A percentile compares a stretch with the other conserved stretches of the same genome.
Conservation (phyloP, 371 early-diverging fungal genomes). For the Actinomucor elegans region DNA sequence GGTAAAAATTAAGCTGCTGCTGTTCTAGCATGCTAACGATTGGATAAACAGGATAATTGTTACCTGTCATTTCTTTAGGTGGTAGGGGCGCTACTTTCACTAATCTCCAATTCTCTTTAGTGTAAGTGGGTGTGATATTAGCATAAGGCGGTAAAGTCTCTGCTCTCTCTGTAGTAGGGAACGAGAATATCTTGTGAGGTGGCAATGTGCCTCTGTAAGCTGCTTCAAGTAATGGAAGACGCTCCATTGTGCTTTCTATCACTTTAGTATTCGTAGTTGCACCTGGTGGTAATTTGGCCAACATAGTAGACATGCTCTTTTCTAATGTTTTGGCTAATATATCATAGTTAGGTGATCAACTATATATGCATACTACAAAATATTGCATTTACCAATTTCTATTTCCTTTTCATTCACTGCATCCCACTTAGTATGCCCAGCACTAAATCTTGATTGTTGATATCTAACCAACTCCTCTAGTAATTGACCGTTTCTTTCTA, state of each 20-base stretch:
- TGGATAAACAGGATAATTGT: background rate
- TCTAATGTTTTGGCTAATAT: constrained; percentile 42
- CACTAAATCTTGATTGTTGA: constrained; percentile 43
- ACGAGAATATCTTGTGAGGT: constrained; percentile 57
- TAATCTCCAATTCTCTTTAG: constrained; percentile 42
- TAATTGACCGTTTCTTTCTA: constrained; percentile 34
- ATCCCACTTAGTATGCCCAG: constrained; percentile 25
- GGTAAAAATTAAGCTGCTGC: constrained; percentile 21
- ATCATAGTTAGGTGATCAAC: background rate
- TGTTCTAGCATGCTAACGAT: constrained; percentile 25
- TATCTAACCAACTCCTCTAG: constrained; percentile 27
- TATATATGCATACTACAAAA: background rate
- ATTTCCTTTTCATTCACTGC: constrained; percentile 31
- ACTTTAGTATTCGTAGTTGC: constrained; percentile 32
- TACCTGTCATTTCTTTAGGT: constrained; percentile 2
- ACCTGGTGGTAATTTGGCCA: constrained; percentile 46
- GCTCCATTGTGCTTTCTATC: constrained; percentile 49
- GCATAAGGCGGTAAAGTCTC: constrained; percentile 43
- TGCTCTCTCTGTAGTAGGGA: constrained; percentile 45
- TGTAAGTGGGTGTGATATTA: constrained; percentile 44
- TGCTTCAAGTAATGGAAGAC: constrained; percentile 44
- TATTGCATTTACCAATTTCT: constrained; percentile 36
- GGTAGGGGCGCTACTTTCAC: constrained; percentile 17
- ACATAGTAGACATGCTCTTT: constrained; percentile 35
- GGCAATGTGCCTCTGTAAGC: constrained; percentile 56